Base-by-base conservation (phyloP, 495 filamentous ascomycete species). In the Saxophila tyrrhenica region DNA sequence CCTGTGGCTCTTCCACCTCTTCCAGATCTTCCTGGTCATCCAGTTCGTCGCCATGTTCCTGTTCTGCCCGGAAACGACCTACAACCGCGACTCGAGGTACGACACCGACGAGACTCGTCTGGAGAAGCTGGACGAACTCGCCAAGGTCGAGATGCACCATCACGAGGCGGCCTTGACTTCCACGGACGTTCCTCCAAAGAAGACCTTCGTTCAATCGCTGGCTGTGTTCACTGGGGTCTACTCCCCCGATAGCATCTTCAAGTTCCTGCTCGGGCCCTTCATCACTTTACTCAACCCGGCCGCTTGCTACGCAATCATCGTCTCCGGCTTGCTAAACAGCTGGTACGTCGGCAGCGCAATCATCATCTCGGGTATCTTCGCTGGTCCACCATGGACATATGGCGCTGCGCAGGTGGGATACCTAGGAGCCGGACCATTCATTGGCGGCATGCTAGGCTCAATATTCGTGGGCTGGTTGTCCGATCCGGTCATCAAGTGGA, bases 281-380 rank as follows among this genome's bases (percentile, higher is more conserved):
- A 25, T 55, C 19, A 59, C 52, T 2, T 46, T 59, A 22, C 48
- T 55, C 39, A 59, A 59, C 38, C 51, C 52, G 11, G 57, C 51
- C 0, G 57, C 32, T 1, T 56, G 44, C 39, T 59, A 59, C 45
- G 52, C 57, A 2, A 47, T 59, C 17, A 29, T 59, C 20, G 25
- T 23, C 15, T 56, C 52, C 13, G 57, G 57, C 3, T 19, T 59
- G 20, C 24, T 55, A 9, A 59, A 55, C 46, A 55, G 51, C 41
- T 59, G 57, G 57, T 59, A 59, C 32, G 57, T 59, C 25, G 57
- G 50, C 22, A 16, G 19, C 19, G 57, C 57, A 1, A 51, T 59
- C 51, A 55, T 59, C 44, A 21, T 55, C 7, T 23, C 57, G 2
- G 52, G 51, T 5, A 59, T 59, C 52, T 59, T 59, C 41, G 35